phyloP scores from a whole-genome alignment of 306 rosid species.

The Casuarina cunninghamiana region DNA sequence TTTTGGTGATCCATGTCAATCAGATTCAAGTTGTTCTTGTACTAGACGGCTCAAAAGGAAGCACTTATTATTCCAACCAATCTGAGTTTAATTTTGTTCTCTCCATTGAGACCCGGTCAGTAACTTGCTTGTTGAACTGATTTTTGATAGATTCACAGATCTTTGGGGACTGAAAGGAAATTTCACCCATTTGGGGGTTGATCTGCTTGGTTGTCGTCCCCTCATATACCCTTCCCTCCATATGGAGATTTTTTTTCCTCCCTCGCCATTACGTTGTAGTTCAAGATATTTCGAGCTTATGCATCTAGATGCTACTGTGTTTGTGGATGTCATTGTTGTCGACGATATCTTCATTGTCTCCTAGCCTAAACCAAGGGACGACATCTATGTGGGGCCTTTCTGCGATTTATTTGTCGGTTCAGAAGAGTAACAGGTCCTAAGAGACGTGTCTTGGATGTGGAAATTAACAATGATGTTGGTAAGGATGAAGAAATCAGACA shows the following conservation, averaged over 20 bases:
- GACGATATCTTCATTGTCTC: no score
- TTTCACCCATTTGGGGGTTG: background rate
- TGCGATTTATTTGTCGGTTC: slow-evolving; percentile 23
- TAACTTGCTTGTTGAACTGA: no score
- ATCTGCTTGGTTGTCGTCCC: background rate
- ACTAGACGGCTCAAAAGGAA: background rate
- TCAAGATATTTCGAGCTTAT: background rate
- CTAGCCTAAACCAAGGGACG: background rate
- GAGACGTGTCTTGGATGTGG: slow-evolving; percentile 29
- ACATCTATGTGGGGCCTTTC: slow-evolving; percentile 1
- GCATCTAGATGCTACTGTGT: background rate
- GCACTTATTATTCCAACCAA: background rate
- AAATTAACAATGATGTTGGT: slow-evolving; percentile 25
- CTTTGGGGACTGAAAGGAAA: background rate
- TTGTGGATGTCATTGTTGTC: background rate
- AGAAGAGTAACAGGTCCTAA: slow-evolving; percentile 43
- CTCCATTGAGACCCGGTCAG: no score
- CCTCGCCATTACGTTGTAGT: background rate
- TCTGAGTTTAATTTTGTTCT: no score
- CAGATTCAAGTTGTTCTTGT: no score
- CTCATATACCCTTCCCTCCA: background rate
- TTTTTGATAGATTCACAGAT: background rate
- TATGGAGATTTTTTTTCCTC: background rate
- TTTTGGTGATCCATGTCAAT: background rate
- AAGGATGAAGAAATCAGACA: slow-evolving; percentile 39